phyloP scores from a whole-genome alignment of 495 filamentous ascomycete species.

The Podospora anserina region DNA sequence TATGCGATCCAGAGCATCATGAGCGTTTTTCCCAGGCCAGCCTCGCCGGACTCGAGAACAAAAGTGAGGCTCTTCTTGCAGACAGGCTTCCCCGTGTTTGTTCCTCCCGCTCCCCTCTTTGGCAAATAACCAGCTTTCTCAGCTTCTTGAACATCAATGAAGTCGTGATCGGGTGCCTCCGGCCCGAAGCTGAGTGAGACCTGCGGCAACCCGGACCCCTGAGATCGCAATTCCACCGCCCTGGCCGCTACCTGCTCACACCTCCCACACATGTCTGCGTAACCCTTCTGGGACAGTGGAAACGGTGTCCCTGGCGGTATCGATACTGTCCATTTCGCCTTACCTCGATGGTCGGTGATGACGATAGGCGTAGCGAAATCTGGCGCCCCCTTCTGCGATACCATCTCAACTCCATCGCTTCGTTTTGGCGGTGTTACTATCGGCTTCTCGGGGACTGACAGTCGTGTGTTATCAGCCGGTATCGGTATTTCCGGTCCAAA shows the following conservation, averaged over 20 bases:
- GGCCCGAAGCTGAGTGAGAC: slow-evolving; percentile 51
- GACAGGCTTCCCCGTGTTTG: slow-evolving; percentile 40
- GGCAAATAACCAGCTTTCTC: slow-evolving; percentile 56
- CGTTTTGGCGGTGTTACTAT: slow-evolving; percentile 33
- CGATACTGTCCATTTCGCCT: slow-evolving; percentile 64
- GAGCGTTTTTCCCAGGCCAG: slow-evolving; percentile 64
- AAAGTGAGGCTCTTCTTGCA: slow-evolving; percentile 69
- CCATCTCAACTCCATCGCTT: slow-evolving; percentile 39
- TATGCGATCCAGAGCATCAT: slow-evolving; percentile 75
- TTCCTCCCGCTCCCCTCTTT: slow-evolving; percentile 23
- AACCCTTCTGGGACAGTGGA: slow-evolving; percentile 57
- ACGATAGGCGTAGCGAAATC: slow-evolving; percentile 58
- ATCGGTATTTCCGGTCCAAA: slow-evolving; percentile 15
- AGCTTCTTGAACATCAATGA: slow-evolving; percentile 65
- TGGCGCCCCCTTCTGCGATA: slow-evolving; percentile 49
- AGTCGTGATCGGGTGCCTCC: slow-evolving; percentile 58
- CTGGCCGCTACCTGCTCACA: slow-evolving; percentile 53
- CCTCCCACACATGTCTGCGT: slow-evolving; percentile 57
- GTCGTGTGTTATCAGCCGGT: slow-evolving; percentile 1
- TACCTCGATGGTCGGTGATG: slow-evolving; percentile 54
- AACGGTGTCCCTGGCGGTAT: slow-evolving; percentile 59
- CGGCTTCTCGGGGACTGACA: slow-evolving; percentile 1
- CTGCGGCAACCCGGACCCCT: slow-evolving; percentile 37
- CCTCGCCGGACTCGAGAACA: slow-evolving; percentile 62
- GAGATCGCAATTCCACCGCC: slow-evolving; percentile 45